Base-by-base conservation (phyloP, 495 filamentous ascomycete genomes). In the Xylaria castorea region DNA sequence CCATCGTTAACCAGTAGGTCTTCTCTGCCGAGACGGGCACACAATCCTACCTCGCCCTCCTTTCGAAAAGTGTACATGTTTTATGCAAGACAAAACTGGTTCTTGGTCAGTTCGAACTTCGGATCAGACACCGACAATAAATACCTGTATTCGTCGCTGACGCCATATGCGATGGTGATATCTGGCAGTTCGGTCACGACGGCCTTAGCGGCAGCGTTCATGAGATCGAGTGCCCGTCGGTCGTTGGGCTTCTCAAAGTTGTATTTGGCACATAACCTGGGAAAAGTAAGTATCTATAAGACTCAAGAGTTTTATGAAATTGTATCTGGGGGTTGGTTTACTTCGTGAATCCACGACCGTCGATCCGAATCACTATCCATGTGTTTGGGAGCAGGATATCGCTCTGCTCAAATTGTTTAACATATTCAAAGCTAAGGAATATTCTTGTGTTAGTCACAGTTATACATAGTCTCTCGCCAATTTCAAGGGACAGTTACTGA, bases 291-390 rank as follows among this genome's bases (percentile, higher is more conserved):
- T 16, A 22, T 77, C 91, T 96, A 73, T 34, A 25, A 66, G 58
- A 38, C 16, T 61, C 30, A 20, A 68, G n/a, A 32, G 73, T 38
- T 42, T 51, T 27, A 42, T n/a, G 40, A 20, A 5, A 40, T 12
- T 12, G 30, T 30, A 25, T 6, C 7, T 20, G 27, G 18, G 18
- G 53, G 70, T 44, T 38, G 5, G 75, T 85, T 75, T 83, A 95
- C 93, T 94, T 96, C 75, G 94, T 94, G 78, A 98, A 98, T 38
- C 93, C 93, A 71, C 94, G 88, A 5, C 96, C 96, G 79, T 99
- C 96, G 69, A 98, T 90, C 60, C 96, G 90, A 67, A 99, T 89
- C 11, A 98, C 92, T 53, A 98, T 91, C 93, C 93, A 99, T 12
- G 95, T 98, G 73, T 94, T 95, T 34, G 91, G 93, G 5, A 98